A percentile compares a stretch with the other conserved stretches of the same genome.
Conservation (phyloP, 805 yeast species). For the Ogataea angusta region DNA sequence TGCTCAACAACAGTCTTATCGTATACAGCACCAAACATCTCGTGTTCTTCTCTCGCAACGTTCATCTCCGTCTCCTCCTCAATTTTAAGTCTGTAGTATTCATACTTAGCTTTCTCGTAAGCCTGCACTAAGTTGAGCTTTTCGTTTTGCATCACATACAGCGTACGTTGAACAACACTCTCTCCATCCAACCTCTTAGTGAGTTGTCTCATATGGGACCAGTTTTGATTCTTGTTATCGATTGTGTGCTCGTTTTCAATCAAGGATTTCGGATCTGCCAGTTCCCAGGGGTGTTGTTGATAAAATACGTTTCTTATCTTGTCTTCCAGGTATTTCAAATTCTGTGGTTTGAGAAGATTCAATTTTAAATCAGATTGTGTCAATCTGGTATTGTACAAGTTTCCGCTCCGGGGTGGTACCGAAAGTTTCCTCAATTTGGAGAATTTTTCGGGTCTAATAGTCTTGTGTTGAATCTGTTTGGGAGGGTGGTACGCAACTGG, state of each 20-base stretch:
- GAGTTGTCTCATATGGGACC: slow-evolving; percentile 76
- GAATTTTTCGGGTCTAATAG: slow-evolving; percentile 32
- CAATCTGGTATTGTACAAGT: slow-evolving; percentile 45
- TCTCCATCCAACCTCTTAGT: slow-evolving; percentile 84
- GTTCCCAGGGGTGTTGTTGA: slow-evolving; percentile 97
- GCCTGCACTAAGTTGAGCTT: slow-evolving; percentile 52
- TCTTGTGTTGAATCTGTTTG: slow-evolving; percentile 52
- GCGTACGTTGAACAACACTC: slow-evolving; percentile 72
- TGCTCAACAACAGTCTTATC: slow-evolving; percentile 58
- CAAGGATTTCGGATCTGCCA: slow-evolving; percentile 81
- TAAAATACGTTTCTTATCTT: slow-evolving; percentile 77
- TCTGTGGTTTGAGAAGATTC: slow-evolving; percentile 49
- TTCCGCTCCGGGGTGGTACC: slow-evolving; percentile 18
- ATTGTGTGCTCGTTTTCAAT: slow-evolving; percentile 67
- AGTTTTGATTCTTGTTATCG: slow-evolving; percentile 54
- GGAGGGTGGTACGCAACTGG: slow-evolving; percentile 87
- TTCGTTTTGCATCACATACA: slow-evolving; percentile 45
- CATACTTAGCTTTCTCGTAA: slow-evolving; percentile 82
- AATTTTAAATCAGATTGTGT: slow-evolving; percentile 35
- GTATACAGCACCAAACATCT: slow-evolving; percentile 79
- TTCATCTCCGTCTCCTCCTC: slow-evolving; percentile 72
- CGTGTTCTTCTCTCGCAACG: slow-evolving; percentile 77
- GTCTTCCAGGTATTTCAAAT: slow-evolving; percentile 67
- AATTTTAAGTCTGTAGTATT: slow-evolving; percentile 83
- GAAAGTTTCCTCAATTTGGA: slow-evolving; percentile 23